Base-by-base conservation (phyloP, 306 rosid species). In the Benincasa hispida region DNA sequence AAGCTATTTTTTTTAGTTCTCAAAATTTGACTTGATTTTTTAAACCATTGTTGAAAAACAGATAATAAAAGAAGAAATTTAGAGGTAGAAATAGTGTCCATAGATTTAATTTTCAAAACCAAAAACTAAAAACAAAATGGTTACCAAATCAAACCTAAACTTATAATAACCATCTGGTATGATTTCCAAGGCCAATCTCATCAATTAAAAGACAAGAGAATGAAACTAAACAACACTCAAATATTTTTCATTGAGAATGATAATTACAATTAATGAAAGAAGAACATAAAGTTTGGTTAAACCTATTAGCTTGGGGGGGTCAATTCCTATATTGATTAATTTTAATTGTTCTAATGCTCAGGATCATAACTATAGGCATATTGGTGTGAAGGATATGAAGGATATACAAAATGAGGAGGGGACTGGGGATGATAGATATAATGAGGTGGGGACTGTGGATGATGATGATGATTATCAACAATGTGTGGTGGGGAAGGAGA, bases 401-500 rank as follows among this genome's bases (percentile, higher is more conserved):
- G 75, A 39, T 84, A 82, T 2, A 53, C 76, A 47, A 81, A 87
- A 17, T 83, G 88, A 27, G 88, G 85, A 21, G 88, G 88, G 14
- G 89, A 81, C 4, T 88, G 62, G 17, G 86, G 87, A 61, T 65
- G 83, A 68, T 85, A 83, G 61, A 79, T 78, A 58, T 86, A 88
- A 12, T 77, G 85, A 24, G 87, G 90, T 8, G 91, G 86, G 9
- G 87, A 85, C 21, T 84, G 56, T 17, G 82, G 80, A 45, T 82
- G 80, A 54, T 81, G 74, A 21, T 81, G 84, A 77, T 84, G 81
- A 19, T 60, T 41, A 15, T 60, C 41, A 28, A 35, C 61, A 3
- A 81, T 68, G 77, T 77, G 87, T 3, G 81, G 76, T n/a, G 95
- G 89, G 13, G 93, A 82, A 35, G 90, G 85, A 55, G 92, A 86